phyloP scores from a whole-genome alignment of 495 filamentous ascomycete genomes.

The Talaromyces liani region DNA sequence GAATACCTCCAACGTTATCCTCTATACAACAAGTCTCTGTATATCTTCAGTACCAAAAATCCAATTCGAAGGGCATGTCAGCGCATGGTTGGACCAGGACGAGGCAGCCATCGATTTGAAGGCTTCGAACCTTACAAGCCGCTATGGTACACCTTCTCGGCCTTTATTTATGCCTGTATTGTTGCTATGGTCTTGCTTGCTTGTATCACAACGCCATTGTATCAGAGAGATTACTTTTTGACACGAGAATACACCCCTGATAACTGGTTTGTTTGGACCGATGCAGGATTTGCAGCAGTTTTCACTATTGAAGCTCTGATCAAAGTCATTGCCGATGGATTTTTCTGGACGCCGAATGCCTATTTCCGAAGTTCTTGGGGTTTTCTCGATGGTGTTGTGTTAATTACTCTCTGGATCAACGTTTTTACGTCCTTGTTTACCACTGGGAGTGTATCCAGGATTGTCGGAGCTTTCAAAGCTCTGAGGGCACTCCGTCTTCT shows the following conservation, averaged over 20 bases:
- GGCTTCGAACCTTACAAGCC: constrained; percentile 79
- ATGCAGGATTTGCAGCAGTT: constrained; percentile 79
- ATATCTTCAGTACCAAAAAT: constrained; percentile 72
- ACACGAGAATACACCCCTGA: constrained; percentile 48
- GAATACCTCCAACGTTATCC: constrained; percentile 85
- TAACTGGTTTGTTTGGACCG: constrained; percentile 92
- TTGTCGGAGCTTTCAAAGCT: constrained; percentile 96
- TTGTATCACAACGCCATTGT: constrained; percentile 89
- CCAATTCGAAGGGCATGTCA: constrained; percentile 79
- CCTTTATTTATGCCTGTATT: constrained; percentile 88
- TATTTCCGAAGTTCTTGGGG: constrained; percentile 97
- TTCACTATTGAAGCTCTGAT: constrained; percentile 86
- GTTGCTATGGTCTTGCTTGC: constrained; percentile 95
- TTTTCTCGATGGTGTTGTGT: constrained; percentile 87
- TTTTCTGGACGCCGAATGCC: constrained; percentile 95
- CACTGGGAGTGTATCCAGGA: constrained; percentile 74
- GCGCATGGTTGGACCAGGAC: constrained; percentile 83
- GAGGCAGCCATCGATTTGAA: constrained; percentile 76
- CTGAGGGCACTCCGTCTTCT: constrained; percentile 86
- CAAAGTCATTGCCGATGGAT: constrained; percentile 93
- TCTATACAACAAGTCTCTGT: constrained; percentile 87
- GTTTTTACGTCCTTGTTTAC: constrained; percentile 72
- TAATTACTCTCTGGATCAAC: constrained; percentile 94
- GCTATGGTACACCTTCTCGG: constrained; percentile 88
- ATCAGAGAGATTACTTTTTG: constrained; percentile 76